Base-by-base conservation (phyloP, 1,284 basidiomycete genomes). In the Ustilago trichophora region DNA sequence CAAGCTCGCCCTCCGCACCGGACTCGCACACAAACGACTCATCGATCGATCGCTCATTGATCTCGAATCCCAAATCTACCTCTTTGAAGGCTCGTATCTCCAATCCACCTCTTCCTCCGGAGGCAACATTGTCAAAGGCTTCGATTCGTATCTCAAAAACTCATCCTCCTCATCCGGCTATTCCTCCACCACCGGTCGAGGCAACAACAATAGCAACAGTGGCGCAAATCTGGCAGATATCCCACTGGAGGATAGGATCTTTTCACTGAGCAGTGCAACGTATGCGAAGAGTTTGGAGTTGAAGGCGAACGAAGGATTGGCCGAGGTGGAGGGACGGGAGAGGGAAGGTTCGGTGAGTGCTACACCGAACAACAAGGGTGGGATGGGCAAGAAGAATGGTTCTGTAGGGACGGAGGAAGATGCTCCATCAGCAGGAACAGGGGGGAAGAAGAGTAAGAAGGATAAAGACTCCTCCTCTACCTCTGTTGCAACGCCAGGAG, bases 91-190 rank as follows among this genome's bases (percentile, higher is more conserved):
- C 13, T 78, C 77, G 13, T 80, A 80, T 29, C 72, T 80, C 19
- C 55, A 69, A 45, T 64, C 59, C 24, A 80, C 78, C 3, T 55
- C 77, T 3, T 45, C 72, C 0, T 77, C 76, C 13, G 78, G 78
- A 15, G 78, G 78, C 8, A 80, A 80, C 43, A 78, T 80, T n/a
- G 74, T 80, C 26, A 79, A 79, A 42, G 78, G 78, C 1, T 80
- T 80, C 36, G 78, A 80, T 42, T 44, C 62, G 10, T 80, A 78
- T 34, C 68, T 80, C 15, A 80, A 80, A 42, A 62, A 70, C 34
- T 46, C 58, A 1, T 38, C 58, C 10, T 35, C 43, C 1, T 44
- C 43, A 5, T 27, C n/a, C n/a, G n/a, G n/a, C n/a, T n/a, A n/a
- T n/a, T n/a, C n/a, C n/a, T n/a, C n/a, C n/a, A n/a, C n/a, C n/a